Evolutionary conservation across 2,329 filamentous ascomycete species (phyloP), one percentile per base, ranked within the genome.

Genomic region (Calonectria fujianensis): DNA sequence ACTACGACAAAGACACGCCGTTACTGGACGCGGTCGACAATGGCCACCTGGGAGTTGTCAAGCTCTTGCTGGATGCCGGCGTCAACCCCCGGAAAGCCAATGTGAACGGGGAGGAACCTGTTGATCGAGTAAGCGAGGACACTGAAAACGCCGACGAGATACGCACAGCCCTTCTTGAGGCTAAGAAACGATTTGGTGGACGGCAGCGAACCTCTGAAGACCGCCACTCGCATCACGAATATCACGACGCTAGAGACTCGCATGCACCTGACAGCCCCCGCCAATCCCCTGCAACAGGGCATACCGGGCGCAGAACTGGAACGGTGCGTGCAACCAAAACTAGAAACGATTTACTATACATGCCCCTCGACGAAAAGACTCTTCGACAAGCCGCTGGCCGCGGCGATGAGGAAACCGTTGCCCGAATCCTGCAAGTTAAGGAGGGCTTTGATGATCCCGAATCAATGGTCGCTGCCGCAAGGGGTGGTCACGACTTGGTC

Each of bases 1-100:
- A 94, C 80, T 93, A 95, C 80, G 94, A 96, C 80, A 95, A 95
- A 81, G 97, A 99, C 81, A 98, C 97, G 0, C 97, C 97, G 35
- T 90, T 99, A 45, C 93, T 99, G 69, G 97, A 99, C 87, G 97
- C 97, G 7, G 96, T 98, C 35, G 97, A 98, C 80, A 99, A 99
- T 81, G 95, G 95, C 1, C 96, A 99, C 82, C 84, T 98, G 10
- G 94, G 94, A 24, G 96, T 98, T 5, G 94, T 99, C 52, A 95
- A 93, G 81, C 88, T 98, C 13, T 87, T 99, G 41, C 88, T 99
- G 3, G 92, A 94, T 70, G 94, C 96, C 72, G 96, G 96, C 14
- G 96, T 98, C 16, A 97, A 99, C 82, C 97, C 97, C 64, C 93
- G 96, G 65, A 94, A 96, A 78, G 93, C 96, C 61, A 98, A 98